Conservation (phyloP, 805 yeast species). For the Ogataea angusta region DNA sequence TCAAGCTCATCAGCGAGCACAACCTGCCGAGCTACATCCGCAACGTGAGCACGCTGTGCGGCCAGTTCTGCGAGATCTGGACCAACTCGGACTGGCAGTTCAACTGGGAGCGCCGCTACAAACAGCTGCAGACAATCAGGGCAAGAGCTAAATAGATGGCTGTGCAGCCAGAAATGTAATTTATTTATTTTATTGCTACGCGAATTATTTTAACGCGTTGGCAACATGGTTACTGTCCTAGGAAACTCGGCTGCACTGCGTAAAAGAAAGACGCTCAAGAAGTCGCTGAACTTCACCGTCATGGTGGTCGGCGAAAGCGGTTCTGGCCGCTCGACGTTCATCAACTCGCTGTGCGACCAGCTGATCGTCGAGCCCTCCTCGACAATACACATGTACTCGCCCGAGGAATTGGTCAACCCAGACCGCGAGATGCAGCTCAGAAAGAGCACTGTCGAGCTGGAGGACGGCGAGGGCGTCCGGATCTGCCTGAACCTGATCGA, state of each 20-base stretch:
- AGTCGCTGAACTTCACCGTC: constrained; percentile 78
- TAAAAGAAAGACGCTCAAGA: constrained; percentile 77
- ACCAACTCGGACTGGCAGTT: constrained; percentile 56
- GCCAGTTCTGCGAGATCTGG: constrained; percentile 75
- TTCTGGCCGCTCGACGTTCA: constrained; percentile 86
- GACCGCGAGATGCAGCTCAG: constrained; percentile 60
- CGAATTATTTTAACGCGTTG: constrained; percentile 6
- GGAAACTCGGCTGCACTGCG: constrained; percentile 36
- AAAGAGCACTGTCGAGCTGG: constrained; percentile 79
- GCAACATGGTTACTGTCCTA: constrained; percentile 16
- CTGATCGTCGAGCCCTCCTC: constrained; percentile 73
- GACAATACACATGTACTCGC: constrained; percentile 36
- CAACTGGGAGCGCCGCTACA: constrained; percentile 67
- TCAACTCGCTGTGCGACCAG: constrained; percentile 87
- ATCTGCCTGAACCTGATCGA: constrained; percentile 73
- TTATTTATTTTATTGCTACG: constrained; percentile 6
- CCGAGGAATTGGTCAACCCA: constrained; percentile 47
- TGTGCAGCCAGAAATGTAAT: neutral
- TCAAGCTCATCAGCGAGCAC: constrained; percentile 61
- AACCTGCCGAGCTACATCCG: constrained; percentile 64
- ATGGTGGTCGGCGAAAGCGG: constrained; percentile 90
- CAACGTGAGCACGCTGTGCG: constrained; percentile 61
- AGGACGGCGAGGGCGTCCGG: constrained; percentile 82
- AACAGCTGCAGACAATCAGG: constrained; percentile 41
- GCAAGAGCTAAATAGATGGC: constrained; percentile 4